phyloP scores from a whole-genome alignment of 2,329 filamentous ascomycete species.

The Colletotrichum neosansevieriae region DNA sequence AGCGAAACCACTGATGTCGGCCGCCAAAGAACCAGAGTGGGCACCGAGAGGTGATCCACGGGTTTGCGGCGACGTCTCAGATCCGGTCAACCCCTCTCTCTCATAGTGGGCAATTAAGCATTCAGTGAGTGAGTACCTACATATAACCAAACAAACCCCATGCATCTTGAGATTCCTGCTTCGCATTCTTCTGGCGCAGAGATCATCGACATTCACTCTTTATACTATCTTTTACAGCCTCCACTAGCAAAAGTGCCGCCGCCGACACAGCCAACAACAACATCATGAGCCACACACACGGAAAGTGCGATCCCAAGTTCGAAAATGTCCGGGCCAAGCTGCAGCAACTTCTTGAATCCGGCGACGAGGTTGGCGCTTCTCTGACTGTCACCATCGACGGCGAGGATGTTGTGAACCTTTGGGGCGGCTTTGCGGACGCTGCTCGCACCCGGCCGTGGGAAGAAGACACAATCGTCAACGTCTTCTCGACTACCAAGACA shows the following conservation, averaged over 20 bases:
- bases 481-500: slow-evolving; percentile 57
- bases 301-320: slow-evolving; percentile 53
- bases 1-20: too few relatives aligned
- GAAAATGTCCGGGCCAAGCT: slow-evolving; percentile 50
- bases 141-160: too few relatives aligned
- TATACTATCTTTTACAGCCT: too few relatives aligned
- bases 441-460: slow-evolving; percentile 50
- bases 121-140: not conserved
- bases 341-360: slow-evolving; percentile 50
- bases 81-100: not conserved
- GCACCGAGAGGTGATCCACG: too few relatives aligned
- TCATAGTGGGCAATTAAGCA: not conserved
- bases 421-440: slow-evolving; percentile 54
- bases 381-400: slow-evolving; percentile 56
- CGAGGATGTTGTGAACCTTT: slow-evolving; percentile 57
- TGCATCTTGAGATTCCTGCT: too few relatives aligned
- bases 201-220: too few relatives aligned
- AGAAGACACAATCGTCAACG: slow-evolving; percentile 53
- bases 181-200: too few relatives aligned
- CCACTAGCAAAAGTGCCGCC: too few relatives aligned
- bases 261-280: not conserved
- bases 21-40: too few relatives aligned
- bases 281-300: slow-evolving; percentile 46
- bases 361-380: slow-evolving; percentile 58
- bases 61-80: too few relatives aligned